phyloP scores from a whole-genome alignment of 257 asterid genomes.

The Salvia splendens region DNA sequence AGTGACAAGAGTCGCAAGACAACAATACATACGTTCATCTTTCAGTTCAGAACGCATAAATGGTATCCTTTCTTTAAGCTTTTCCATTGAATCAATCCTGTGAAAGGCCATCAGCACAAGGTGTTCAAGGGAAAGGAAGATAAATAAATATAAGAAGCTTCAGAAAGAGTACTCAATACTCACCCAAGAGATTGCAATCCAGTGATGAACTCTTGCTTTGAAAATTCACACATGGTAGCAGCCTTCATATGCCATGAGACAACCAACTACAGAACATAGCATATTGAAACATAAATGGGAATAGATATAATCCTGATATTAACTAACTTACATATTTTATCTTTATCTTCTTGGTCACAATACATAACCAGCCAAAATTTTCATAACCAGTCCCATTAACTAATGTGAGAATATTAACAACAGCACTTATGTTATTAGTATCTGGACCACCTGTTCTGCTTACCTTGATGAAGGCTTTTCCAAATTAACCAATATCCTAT shows the following conservation, averaged over 20 bases:
- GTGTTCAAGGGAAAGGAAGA: conserved; percentile 22
- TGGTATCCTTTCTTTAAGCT: conserved; percentile 83
- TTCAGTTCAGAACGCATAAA: conserved; percentile 93
- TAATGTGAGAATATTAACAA: conserved; percentile 3
- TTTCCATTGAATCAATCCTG: conserved; percentile 95
- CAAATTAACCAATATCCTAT: neutral
- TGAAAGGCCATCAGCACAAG: conserved; percentile 34
- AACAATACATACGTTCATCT: conserved; percentile 86
- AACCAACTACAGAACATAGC: conserved; percentile 44
- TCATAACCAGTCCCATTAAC: conserved; percentile 12
- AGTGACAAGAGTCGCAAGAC: conserved; percentile 27
- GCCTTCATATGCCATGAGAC: conserved; percentile 90
- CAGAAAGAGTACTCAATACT: conserved; percentile 33
- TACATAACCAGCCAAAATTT: conserved; percentile 7
- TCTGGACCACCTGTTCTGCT: conserved; percentile 1
- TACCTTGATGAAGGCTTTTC: neutral
- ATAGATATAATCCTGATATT: conserved; percentile 14
- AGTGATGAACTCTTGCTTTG: conserved; percentile 84
- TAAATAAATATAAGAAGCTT: conserved; percentile 4
- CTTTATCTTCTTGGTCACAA: conserved; percentile 5
- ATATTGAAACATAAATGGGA: conserved; percentile 8
- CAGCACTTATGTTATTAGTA: neutral
- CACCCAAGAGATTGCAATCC: conserved; percentile 96
- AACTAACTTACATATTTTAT: neutral
- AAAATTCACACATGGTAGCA: conserved; percentile 97